These are phyloP conservation scores for Funneliformis mosseae DNA, from an alignment of 192 early-diverging fungal species.

Conservation along the genomic window DNA sequence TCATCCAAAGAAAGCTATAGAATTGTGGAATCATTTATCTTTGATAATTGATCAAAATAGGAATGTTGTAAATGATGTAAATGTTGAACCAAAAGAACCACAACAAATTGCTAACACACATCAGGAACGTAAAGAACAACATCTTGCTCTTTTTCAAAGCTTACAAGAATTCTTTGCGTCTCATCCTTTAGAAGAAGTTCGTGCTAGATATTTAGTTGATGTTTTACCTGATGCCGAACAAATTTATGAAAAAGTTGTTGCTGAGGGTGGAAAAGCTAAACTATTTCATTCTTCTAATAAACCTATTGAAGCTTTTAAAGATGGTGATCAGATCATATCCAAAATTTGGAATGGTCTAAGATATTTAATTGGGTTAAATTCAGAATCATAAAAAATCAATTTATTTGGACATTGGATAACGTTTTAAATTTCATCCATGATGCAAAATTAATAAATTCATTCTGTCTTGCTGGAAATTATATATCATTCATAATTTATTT, in stretches of 20 bases:
- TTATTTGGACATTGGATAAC: too few relatives aligned
- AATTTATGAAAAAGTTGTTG: slow-evolving; percentile 10
- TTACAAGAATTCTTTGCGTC: not conserved
- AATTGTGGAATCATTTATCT: slow-evolving; percentile 43
- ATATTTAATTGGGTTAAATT: not conserved
- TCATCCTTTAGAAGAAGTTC: not conserved
- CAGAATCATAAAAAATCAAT: too few relatives aligned
- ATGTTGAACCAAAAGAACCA: not conserved
- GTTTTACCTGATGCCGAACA: not conserved
- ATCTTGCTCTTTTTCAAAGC: not conserved
- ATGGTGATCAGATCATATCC: not conserved
- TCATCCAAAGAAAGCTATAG: slow-evolving; percentile 51
- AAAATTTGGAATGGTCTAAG: not conserved
- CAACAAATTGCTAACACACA: not conserved
- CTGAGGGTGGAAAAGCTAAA: not conserved
- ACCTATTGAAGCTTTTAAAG: not conserved
- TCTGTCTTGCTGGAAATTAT: too few relatives aligned
- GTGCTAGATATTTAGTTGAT: not conserved
- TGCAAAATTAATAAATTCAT: too few relatives aligned
- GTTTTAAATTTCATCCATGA: too few relatives aligned
- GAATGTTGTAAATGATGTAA: not conserved
- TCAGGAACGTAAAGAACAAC: not conserved
- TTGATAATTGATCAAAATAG: not conserved
- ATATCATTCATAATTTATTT: too few relatives aligned
- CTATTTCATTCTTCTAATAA: not conserved